Percentiles rank a stretch among this genome's conserved stretches.
Evolutionary conservation across 2,329 filamentous ascomycete genomes (phyloP).

Genomic region (Gremmenia infestans): DNA sequence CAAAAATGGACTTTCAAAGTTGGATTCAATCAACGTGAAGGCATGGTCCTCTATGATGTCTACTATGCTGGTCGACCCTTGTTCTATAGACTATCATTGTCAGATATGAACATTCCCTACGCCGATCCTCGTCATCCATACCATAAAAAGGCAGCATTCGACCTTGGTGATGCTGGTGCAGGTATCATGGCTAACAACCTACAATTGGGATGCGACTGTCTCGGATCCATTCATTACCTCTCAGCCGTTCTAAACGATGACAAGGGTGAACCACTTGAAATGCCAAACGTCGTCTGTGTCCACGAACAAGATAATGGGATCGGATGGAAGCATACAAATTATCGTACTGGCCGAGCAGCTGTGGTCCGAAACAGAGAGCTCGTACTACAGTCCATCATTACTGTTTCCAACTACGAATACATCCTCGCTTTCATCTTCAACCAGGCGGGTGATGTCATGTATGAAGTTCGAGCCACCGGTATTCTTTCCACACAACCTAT

Average conservation of each 20-base stretch:
- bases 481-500: constrained; percentile 64
- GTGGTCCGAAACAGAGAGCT: constrained; percentile 60
- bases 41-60: constrained; percentile 64
- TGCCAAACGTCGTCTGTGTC: constrained; percentile 65
- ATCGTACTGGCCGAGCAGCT: constrained; percentile 58
- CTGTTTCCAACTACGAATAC: constrained; percentile 69
- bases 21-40: constrained; percentile 59
- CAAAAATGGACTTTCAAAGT: constrained; percentile 61
- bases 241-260: constrained; percentile 53
- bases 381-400: constrained; percentile 66
- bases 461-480: constrained; percentile 65
- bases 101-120: constrained; percentile 58
- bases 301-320: constrained; percentile 66
- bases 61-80: constrained; percentile 57
- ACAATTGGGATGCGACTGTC: constrained; percentile 64
- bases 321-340: constrained; percentile 67
- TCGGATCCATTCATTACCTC: constrained; percentile 66
- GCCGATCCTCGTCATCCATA: constrained; percentile 62
- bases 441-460: constrained; percentile 61
- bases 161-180: constrained; percentile 62
- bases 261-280: constrained; percentile 51
- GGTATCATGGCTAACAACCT: constrained; percentile 66
- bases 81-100: constrained; percentile 62
- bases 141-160: constrained; percentile 66
- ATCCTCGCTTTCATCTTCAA: constrained; percentile 69